Percentiles rank a stretch among this genome's conserved stretches.
phyloP scores from a whole-genome alignment of 345 rosid species.

The Lumnitzera racemosa region DNA sequence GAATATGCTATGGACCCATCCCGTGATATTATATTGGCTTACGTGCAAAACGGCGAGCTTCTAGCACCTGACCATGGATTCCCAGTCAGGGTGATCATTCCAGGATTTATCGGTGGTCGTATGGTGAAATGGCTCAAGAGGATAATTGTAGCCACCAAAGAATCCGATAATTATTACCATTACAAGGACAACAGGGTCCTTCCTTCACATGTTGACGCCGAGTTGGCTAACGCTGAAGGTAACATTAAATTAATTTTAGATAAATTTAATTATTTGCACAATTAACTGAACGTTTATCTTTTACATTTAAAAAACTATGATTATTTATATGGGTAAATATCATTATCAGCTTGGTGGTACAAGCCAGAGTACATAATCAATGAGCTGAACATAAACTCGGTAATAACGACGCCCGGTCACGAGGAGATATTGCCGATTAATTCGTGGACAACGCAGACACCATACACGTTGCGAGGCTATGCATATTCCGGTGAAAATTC shows the following conservation, averaged over 20 bases:
- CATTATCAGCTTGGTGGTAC: conserved; percentile 80
- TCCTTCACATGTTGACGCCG: conserved; percentile 83
- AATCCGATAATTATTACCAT: conserved; percentile 74
- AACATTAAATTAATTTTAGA: neutral
- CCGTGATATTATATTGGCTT: conserved; percentile 73
- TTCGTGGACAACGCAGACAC: conserved; percentile 75
- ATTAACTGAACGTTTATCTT: too few species aligned
- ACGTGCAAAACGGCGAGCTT: conserved; percentile 90
- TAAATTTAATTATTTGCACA: too few species aligned
- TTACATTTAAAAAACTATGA: too few species aligned
- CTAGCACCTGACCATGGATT: conserved; percentile 86
- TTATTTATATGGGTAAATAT: neutral
- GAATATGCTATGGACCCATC: conserved; percentile 83
- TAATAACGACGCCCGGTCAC: conserved; percentile 80
- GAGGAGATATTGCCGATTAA: conserved; percentile 77
- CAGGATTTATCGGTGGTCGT: conserved; percentile 89
- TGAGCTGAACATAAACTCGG: conserved; percentile 86
- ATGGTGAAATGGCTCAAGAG: conserved; percentile 94
- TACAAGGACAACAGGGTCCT: conserved; percentile 77
- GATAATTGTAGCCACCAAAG: conserved; percentile 63
- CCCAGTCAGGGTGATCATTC: conserved; percentile 74
- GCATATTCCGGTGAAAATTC: conserved; percentile 68
- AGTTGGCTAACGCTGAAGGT: conserved; percentile 89
- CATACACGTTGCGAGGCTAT: conserved; percentile 70
- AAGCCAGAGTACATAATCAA: conserved; percentile 77